These are phyloP conservation scores for Penstemon davidsonii DNA, from an alignment of 257 asterid species.

Conservation along the genomic window DNA sequence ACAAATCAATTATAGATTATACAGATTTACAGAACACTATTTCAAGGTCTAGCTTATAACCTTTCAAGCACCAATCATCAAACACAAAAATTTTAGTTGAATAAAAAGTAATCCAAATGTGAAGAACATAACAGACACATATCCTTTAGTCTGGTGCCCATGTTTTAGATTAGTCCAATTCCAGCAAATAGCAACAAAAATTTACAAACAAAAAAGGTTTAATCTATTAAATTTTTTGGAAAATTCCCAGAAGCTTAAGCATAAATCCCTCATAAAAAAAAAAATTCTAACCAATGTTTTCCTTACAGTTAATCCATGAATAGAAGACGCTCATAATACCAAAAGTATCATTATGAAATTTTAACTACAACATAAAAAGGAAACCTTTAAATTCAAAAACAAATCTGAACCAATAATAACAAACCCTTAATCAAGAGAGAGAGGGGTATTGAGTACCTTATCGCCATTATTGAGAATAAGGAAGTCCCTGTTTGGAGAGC, in stretches of 20 bases:
- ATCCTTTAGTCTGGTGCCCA: background rate
- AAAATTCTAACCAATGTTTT: background rate
- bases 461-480: constrained; percentile 79
- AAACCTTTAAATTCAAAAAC: background rate
- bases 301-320: background rate
- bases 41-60: background rate
- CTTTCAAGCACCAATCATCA: background rate
- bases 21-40: background rate
- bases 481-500: constrained; percentile 57
- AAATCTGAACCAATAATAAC: background rate
- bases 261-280: background rate
- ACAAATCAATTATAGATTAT: background rate
- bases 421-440: background rate
- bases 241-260: constrained; percentile 18
- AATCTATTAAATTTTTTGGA: constrained; percentile 3
- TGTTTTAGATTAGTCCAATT: background rate
- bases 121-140: background rate
- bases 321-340: background rate
- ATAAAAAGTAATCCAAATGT: background rate
- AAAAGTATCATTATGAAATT: background rate
- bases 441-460: constrained; percentile 41
- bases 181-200: background rate
- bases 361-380: background rate
- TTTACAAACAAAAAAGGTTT: background rate
- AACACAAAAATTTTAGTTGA: background rate